phyloP scores from a whole-genome alignment of 495 filamentous ascomycete genomes.

The Penicillium paradoxum region DNA sequence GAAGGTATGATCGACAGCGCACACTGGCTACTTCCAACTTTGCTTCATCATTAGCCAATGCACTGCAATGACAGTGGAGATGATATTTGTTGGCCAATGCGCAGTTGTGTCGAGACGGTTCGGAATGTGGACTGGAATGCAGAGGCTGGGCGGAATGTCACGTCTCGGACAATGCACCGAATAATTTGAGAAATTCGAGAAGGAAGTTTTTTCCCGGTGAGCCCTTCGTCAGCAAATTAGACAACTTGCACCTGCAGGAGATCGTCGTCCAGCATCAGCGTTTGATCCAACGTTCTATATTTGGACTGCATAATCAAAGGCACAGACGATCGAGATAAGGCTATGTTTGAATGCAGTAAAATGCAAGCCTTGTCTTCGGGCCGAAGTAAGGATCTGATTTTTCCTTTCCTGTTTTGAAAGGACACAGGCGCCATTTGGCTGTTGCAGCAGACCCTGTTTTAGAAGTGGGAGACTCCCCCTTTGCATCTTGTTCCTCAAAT shows the following conservation, averaged over 20 bases:
- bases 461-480: not conserved
- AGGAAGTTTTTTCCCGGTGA: conserved; percentile 5
- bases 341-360: conserved; percentile 15
- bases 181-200: conserved; percentile 22
- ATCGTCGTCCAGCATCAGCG: conserved; percentile 9
- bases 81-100: conserved; percentile 8
- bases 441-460: not conserved
- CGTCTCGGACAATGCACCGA: conserved; percentile 34
- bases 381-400: not conserved
- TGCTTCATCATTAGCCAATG: conserved; percentile 1
- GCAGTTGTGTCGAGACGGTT: conserved; percentile 1
- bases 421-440: not conserved
- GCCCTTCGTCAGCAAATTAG: not conserved
- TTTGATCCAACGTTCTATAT: conserved; percentile 18
- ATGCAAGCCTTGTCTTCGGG: not conserved
- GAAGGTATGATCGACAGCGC: conserved; percentile 19
- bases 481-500: too few relatives aligned
- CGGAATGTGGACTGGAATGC: conserved; percentile 30
- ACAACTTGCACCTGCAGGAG: conserved; percentile 14
- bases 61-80: not conserved
- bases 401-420: not conserved
- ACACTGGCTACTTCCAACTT: conserved; percentile 3
- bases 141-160: conserved; percentile 34
- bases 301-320: conserved; percentile 10
- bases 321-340: not conserved